Conservation (phyloP, 1,139 yeast species). For the Tardiomyces blankii region DNA sequence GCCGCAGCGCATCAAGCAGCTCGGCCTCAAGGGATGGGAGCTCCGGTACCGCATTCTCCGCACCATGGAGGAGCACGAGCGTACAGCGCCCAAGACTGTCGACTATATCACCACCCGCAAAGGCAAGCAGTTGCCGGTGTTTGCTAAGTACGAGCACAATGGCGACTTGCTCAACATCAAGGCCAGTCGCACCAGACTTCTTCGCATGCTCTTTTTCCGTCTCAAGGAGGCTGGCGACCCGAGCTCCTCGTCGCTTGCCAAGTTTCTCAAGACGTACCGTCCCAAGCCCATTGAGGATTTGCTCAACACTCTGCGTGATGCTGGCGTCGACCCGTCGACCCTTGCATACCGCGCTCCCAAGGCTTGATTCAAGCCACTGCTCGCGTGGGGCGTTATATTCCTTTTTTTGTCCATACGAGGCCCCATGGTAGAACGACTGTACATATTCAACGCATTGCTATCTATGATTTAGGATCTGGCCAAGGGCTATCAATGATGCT, state of each 20-base stretch:
- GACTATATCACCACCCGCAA: constrained; percentile 6
- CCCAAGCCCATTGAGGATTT: constrained; percentile 24
- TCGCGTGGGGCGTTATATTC: no score
- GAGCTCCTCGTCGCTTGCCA: background rate
- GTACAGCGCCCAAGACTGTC: constrained; percentile 15
- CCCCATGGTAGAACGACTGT: no score
- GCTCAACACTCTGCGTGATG: constrained; percentile 23
- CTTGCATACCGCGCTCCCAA: constrained; percentile 17
- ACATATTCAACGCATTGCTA: no score
- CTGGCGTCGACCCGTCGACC: constrained; percentile 26
- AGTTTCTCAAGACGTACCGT: constrained; percentile 13
- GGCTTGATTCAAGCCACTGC: no score
- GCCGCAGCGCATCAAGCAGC: constrained; percentile 79
- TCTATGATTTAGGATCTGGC: no score
- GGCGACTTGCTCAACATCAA: constrained; percentile 39
- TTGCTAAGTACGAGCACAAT: constrained; percentile 34
- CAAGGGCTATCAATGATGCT: no score
- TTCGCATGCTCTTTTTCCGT: constrained; percentile 26
- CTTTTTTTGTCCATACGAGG: no score
- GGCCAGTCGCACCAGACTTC: constrained; percentile 54
- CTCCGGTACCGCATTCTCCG: constrained; percentile 60
- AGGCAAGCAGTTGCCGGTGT: constrained; percentile 31
- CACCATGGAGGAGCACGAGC: constrained; percentile 15
- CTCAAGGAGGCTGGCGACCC: background rate
- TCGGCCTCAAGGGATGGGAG: constrained; percentile 89